These are phyloP conservation scores for Taphrina flavorubra DNA, from an alignment of 1,139 yeast species.

Conservation along the genomic window DNA sequence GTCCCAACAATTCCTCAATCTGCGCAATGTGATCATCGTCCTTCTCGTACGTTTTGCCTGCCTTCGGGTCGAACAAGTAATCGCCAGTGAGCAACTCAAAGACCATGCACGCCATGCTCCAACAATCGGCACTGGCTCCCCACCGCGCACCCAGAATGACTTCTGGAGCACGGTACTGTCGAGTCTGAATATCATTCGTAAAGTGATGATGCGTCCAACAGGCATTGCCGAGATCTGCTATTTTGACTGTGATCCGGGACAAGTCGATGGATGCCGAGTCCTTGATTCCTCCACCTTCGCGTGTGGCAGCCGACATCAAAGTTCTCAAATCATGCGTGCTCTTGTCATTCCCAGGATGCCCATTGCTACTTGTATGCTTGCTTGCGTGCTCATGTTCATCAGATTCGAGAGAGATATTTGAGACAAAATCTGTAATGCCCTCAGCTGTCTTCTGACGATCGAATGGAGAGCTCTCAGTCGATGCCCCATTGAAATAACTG, in stretches of 20 bases:
- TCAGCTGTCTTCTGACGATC: slow-evolving; percentile 32
- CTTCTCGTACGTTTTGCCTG: slow-evolving; percentile 64
- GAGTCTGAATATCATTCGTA: slow-evolving; percentile 82
- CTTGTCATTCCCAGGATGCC: slow-evolving; percentile 9
- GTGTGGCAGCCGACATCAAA: slow-evolving; percentile 3
- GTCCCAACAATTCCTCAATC: slow-evolving; percentile 73
- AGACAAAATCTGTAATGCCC: slow-evolving; percentile 29
- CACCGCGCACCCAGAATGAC: slow-evolving; percentile 69
- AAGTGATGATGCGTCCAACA: slow-evolving; percentile 75
- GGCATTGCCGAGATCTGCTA: slow-evolving; percentile 88
- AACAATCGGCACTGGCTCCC: slow-evolving; percentile 84
- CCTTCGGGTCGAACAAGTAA: slow-evolving; percentile 79
- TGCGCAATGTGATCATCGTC: slow-evolving; percentile 90
- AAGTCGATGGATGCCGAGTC: slow-evolving; percentile 22
- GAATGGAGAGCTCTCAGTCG: background rate
- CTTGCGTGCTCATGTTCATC: background rate
- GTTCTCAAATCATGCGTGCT: slow-evolving; percentile 16
- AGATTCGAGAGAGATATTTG: slow-evolving; percentile 22
- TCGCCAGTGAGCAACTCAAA: slow-evolving; percentile 86
- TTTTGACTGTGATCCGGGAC: slow-evolving; percentile 60
- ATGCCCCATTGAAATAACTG: slow-evolving; percentile 7
- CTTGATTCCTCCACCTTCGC: slow-evolving; percentile 1
- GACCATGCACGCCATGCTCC: slow-evolving; percentile 82
- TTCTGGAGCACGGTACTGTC: slow-evolving; percentile 86
- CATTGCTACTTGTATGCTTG: background rate